Evolutionary conservation across 441 rosid species (phyloP).

Genomic region (Gossypium lobatum): DNA sequence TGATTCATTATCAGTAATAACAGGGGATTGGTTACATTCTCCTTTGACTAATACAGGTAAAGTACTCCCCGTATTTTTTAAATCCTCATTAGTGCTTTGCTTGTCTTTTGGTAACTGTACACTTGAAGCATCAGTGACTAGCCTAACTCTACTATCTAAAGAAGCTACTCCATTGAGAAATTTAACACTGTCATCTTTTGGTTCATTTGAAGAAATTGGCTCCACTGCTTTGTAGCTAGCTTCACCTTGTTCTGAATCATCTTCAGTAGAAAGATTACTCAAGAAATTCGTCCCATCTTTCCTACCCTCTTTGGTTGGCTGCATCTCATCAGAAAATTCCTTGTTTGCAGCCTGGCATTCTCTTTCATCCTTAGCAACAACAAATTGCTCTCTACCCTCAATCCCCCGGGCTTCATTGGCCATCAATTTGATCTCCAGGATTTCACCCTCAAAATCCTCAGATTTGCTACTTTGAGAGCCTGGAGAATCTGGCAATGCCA

Average conservation of each 20-base stretch:
- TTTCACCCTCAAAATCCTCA: slow-evolving; percentile 35
- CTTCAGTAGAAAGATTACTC: not conserved
- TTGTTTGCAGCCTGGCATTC: slow-evolving; percentile 23
- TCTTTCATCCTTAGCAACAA: slow-evolving; percentile 25
- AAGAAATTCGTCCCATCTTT: slow-evolving; percentile 16
- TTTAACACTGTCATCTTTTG: slow-evolving; percentile 21
- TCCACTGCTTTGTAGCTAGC: slow-evolving; percentile 8
- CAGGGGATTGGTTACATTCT: slow-evolving; percentile 27
- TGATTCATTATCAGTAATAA: slow-evolving; percentile 23
- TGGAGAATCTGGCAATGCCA: slow-evolving; percentile 27
- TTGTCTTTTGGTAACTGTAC: slow-evolving; percentile 21
- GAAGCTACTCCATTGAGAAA: slow-evolving; percentile 23
- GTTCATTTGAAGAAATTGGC: slow-evolving; percentile 12
- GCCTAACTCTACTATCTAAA: slow-evolving; percentile 23
- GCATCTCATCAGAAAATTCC: slow-evolving; percentile 17
- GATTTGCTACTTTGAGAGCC: slow-evolving; percentile 26
- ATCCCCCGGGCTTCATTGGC: slow-evolving; percentile 45
- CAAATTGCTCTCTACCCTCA: slow-evolving; percentile 35
- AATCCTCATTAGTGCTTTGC: slow-evolving; percentile 13
- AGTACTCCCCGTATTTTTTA: slow-evolving; percentile 16
- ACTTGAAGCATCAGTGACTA: slow-evolving; percentile 24
- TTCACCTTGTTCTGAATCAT: not conserved
- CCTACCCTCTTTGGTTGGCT: slow-evolving; percentile 13
- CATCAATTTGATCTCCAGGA: slow-evolving; percentile 48
- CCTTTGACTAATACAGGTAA: slow-evolving; percentile 16